Evolutionary conservation across 2,329 filamentous ascomycete species (phyloP).

Genomic region (Xylariaceae sp.): DNA sequence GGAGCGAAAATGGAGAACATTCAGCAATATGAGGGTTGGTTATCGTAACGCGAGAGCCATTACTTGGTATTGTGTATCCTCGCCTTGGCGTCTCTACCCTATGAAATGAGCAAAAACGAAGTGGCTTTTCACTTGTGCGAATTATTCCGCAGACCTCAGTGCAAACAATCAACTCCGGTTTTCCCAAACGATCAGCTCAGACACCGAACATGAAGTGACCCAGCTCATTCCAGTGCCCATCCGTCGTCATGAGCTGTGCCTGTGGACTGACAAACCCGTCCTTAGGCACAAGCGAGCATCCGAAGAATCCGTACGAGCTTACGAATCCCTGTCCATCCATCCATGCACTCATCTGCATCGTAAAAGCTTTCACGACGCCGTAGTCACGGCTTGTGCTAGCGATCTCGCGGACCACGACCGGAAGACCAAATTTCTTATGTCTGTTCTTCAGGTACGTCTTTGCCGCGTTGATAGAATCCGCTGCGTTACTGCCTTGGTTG

Average conservation of each 20-base stretch:
- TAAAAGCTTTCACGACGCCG: conserved; percentile 33
- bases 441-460: conserved; percentile 34
- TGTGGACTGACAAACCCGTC: conserved; percentile 39
- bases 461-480: conserved; percentile 28
- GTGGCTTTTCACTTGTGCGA: background rate
- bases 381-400: conserved; percentile 35
- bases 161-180: background rate
- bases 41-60: conserved; percentile 6
- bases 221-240: conserved; percentile 22
- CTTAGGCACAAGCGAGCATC: conserved; percentile 34
- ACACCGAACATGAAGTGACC: background rate
- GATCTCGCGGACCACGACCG: conserved; percentile 37
- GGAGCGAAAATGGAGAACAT: conserved; percentile 28
- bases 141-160: too few species aligned
- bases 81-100: background rate
- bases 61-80: conserved; percentile 1
- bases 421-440: conserved; percentile 31
- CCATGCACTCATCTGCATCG: conserved; percentile 34
- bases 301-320: conserved; percentile 38
- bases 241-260: conserved; percentile 38
- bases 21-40: conserved; percentile 28
- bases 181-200: background rate
- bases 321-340: conserved; percentile 36
- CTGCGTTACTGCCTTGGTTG: conserved; percentile 8
- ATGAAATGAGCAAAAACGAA: background rate